Evolutionary conservation across 352 stramenopile genomes (phyloP), one percentile per base, ranked within the genome.

Genomic region (Phytophthora hybrid): DNA sequence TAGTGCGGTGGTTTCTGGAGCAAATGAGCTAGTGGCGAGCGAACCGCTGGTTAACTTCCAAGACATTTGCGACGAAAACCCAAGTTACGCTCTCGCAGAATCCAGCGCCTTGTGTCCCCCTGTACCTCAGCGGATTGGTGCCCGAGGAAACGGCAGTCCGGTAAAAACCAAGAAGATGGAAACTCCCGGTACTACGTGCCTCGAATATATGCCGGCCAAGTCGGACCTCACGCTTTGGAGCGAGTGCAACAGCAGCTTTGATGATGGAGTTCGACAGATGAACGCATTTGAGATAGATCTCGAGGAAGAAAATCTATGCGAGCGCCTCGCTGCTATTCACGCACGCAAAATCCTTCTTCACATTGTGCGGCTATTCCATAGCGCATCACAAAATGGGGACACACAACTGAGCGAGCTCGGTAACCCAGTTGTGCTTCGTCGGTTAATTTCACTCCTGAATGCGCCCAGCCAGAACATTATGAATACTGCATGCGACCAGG

Each of bases 1-100:
- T 16, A 29, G n/a, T 9, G 11, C 46, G 13, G 1, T 34, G 46
- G 8, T 4, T 57, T 68, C 26, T n/a, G 53, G 23, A 0, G 5
- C 16, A 18, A 66, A 34, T 54, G 18, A 23, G 23, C 31, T 52
- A 64, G 47, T 55, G 7, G 5, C 4, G 18, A 31, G 37, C 21
- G 74, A 79, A 34, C 67, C 63, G 2, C 37, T 87, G 26, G 68
- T 88, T 53, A 89, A 80, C 29, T 81, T 91, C 5, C 88, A 95
- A 76, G 88, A 94, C 21, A 74, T 91, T 7, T 81, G 84, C 21
- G 88, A 94, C 13, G 89, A 97, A 59, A 97, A 97, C 49, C 79
- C 85, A 31, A 96, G 85, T 44, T 97, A 96, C 31, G 70, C 74
- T 26, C 77, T 97, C 9, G 55, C 77, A 5, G 89, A 97, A 60